These are phyloP conservation scores for Pseudopyricularia cyperi DNA, from an alignment of 2,329 filamentous ascomycete genomes.

Conservation along the genomic window DNA sequence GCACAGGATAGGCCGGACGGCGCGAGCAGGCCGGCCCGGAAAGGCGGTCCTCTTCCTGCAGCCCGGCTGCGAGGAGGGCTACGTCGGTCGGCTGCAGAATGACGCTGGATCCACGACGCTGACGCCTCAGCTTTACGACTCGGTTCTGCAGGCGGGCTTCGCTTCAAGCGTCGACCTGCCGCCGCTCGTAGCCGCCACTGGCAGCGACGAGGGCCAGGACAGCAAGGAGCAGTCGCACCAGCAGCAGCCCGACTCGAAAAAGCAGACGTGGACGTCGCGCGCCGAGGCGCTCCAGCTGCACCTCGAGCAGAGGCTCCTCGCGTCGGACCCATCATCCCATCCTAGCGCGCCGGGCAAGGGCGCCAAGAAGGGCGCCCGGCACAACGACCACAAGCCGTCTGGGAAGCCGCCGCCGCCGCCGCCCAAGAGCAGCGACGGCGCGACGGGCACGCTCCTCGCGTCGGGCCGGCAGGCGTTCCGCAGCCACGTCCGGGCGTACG, in stretches of 20 bases:
- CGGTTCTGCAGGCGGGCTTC: constrained; percentile 53
- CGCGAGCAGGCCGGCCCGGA: constrained; percentile 79
- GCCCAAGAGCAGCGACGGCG: neutral
- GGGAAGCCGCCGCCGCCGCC: constrained; percentile 17
- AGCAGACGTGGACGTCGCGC: constrained; percentile 26
- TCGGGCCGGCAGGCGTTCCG: constrained; percentile 77
- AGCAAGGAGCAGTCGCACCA: constrained; percentile 19
- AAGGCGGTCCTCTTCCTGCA: constrained; percentile 81
- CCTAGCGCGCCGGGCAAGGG: constrained; percentile 5
- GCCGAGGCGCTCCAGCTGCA: constrained; percentile 47
- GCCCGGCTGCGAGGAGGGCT: constrained; percentile 84
- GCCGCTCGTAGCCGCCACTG: constrained; percentile 30
- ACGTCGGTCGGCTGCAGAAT: constrained; percentile 57
- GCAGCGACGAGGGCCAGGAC: constrained; percentile 54
- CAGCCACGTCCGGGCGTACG: constrained; percentile 86
- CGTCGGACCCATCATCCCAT: constrained; percentile 11
- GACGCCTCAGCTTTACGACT: constrained; percentile 36
- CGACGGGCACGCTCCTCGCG: constrained; percentile 51
- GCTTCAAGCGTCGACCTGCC: constrained; percentile 48
- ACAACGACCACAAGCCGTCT: neutral
- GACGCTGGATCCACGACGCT: constrained; percentile 27
- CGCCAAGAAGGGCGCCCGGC: constrained; percentile 6
- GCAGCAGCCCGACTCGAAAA: constrained; percentile 15
- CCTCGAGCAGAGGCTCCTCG: constrained; percentile 44
- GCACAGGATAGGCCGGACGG: constrained; percentile 88